A percentile compares a stretch with the other conserved stretches of the same genome.
Evolutionary conservation across 768 basidiomycete species (phyloP).

Genomic region (Kwoniella mangroviensis): DNA sequence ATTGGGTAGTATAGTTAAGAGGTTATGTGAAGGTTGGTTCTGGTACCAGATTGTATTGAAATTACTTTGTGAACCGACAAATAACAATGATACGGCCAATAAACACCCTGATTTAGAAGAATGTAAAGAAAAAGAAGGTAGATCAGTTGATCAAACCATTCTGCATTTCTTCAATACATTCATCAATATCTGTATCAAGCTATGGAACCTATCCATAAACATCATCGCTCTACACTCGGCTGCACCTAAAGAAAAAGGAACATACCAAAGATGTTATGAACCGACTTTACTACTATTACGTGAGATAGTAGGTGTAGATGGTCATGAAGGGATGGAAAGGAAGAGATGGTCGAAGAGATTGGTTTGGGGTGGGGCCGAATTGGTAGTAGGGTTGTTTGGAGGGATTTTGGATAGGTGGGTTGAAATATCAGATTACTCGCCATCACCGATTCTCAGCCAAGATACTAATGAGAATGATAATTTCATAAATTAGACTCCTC

Average conservation of each 20-base stretch:
- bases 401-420: slow-evolving; percentile 42
- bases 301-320: slow-evolving; percentile 29
- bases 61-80: slow-evolving; percentile 62
- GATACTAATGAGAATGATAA: too few relatives aligned
- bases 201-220: slow-evolving; percentile 6
- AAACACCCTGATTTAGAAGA: neutral
- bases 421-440: neutral
- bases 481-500: too few relatives aligned
- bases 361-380: slow-evolving; percentile 33
- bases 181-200: neutral
- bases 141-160: slow-evolving; percentile 3
- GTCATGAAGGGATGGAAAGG: slow-evolving; percentile 5
- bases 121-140: neutral
- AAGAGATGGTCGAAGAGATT: slow-evolving; percentile 27
- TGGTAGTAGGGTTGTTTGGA: slow-evolving; percentile 23
- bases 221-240: slow-evolving; percentile 3
- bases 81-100: neutral
- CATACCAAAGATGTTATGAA: slow-evolving; percentile 9
- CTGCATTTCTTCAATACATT: neutral
- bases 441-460: too few relatives aligned
- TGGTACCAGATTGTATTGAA: slow-evolving; percentile 73
- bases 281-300: slow-evolving; percentile 20
- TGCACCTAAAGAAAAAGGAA: neutral
- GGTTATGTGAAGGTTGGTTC: slow-evolving; percentile 87
- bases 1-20: slow-evolving; percentile 64